Evolutionary conservation across 1,284 basidiomycete species (phyloP).

Genomic region (Puccinia hordei): DNA sequence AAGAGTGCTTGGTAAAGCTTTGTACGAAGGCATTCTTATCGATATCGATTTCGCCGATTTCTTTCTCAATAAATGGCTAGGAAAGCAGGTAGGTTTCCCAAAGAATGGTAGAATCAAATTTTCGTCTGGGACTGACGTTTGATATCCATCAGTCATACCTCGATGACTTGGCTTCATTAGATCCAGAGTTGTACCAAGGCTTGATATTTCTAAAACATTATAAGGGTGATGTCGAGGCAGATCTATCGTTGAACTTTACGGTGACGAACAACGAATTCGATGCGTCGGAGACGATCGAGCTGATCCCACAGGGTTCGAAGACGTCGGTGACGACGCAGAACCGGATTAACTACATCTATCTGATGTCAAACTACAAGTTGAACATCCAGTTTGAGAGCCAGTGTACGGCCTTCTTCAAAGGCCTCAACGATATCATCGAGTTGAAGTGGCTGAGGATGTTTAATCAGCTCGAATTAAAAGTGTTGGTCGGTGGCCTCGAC

Average conservation of each 20-base stretch:
- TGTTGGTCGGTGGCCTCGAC: constrained; percentile 58
- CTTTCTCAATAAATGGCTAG: constrained; percentile 75
- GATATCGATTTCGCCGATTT: constrained; percentile 94
- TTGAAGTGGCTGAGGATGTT: constrained; percentile 89
- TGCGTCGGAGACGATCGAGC: constrained; percentile 73
- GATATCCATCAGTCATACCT: constrained; percentile 59
- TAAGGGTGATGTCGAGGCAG: constrained; percentile 75
- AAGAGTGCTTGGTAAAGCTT: constrained; percentile 86
- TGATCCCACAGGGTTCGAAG: constrained; percentile 80
- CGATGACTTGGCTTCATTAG: constrained; percentile 87
- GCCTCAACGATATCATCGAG: constrained; percentile 83
- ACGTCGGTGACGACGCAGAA: constrained; percentile 87
- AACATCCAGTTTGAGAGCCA: constrained; percentile 85
- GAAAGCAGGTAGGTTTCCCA: constrained; percentile 62
- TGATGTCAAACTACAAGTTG: constrained; percentile 84
- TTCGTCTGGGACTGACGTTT: background rate
- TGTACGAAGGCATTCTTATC: constrained; percentile 96
- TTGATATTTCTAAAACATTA: constrained; percentile 92
- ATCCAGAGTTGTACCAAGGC: constrained; percentile 87
- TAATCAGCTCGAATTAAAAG: constrained; percentile 78
- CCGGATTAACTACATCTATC: constrained; percentile 80
- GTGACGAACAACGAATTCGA: constrained; percentile 89
- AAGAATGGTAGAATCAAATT: constrained; percentile 46
- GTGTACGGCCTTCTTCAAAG: constrained; percentile 72
- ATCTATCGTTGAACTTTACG: constrained; percentile 89